Evolutionary conservation across 1,284 basidiomycete genomes (phyloP).

Genomic region (Cutaneotrichosporon sp.): DNA sequence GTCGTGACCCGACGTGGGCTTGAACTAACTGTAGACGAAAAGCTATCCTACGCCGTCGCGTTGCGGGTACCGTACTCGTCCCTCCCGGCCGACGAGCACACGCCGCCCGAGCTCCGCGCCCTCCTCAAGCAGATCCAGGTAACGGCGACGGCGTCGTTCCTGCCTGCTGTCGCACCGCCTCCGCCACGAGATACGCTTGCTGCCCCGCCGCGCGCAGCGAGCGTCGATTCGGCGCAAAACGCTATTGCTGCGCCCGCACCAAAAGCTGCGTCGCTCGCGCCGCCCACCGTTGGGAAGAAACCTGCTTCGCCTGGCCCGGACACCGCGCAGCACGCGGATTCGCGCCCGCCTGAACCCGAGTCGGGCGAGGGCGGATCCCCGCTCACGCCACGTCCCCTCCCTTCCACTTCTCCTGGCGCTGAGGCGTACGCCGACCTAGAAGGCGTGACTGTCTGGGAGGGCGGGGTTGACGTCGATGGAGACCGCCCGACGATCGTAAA

Average conservation of each 20-base stretch:
- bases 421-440: conserved; percentile 67
- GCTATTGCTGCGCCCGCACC: not conserved
- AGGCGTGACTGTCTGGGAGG: conserved; percentile 62
- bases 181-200: conserved; percentile 11
- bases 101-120: conserved; percentile 2
- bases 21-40: conserved; percentile 56
- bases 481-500: conserved; percentile 51
- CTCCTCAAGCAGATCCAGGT: conserved; percentile 52
- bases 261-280: not conserved
- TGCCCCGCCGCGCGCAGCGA: not conserved
- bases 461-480: conserved; percentile 32
- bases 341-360: not conserved
- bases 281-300: not conserved
- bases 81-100: conserved; percentile 19
- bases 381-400: conserved; percentile 38
- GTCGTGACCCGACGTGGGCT: conserved; percentile 23
- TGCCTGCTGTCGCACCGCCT: conserved; percentile 52
- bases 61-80: conserved; percentile 52
- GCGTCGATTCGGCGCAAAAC: not conserved
- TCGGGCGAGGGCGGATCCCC: conserved; percentile 9
- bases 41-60: conserved; percentile 62
- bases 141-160: conserved; percentile 72
- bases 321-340: not conserved
- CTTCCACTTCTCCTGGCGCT: conserved; percentile 60
- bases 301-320: not conserved